A percentile compares a stretch with the other conserved stretches of the same genome.
Conservation (phyloP, 768 basidiomycete species). For the Mycena albidolilacea region DNA sequence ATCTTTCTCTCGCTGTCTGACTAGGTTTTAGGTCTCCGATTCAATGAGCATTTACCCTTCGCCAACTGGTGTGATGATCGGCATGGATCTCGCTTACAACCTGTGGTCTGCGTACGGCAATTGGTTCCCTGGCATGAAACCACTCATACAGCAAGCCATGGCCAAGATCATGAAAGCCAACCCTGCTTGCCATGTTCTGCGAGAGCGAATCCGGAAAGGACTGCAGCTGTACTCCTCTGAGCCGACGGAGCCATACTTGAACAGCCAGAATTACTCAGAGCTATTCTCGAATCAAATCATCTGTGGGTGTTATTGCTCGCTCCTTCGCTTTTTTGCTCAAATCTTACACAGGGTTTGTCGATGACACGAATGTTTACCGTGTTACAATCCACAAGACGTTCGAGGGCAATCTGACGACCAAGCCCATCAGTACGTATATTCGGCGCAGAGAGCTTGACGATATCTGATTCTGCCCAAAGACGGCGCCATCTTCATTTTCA, state of each 20-base stretch:
- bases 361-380: constrained; percentile 99
- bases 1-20: not conserved
- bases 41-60: constrained; percentile 99
- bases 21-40: constrained; percentile 78
- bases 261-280: constrained; percentile 98
- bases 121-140: constrained; percentile 99
- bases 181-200: constrained; percentile 95
- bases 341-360: constrained; percentile 85
- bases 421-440: constrained; percentile 86
- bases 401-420: constrained; percentile 99
- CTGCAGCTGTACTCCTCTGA: constrained; percentile 99
- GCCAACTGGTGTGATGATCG: constrained; percentile 98
- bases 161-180: constrained; percentile 99
- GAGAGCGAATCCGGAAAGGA: constrained; percentile 99
- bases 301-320: constrained; percentile 61
- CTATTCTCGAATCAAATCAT: constrained; percentile 99
- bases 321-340: constrained; percentile 7
- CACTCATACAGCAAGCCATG: constrained; percentile 98
- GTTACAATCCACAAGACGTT: constrained; percentile 99
- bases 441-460: not conserved
- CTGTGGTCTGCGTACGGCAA: constrained; percentile 99
- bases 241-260: constrained; percentile 98
- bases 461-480: constrained; percentile 58
- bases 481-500: constrained; percentile 99
- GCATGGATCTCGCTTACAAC: constrained; percentile 98